phyloP scores from a whole-genome alignment of 1,284 basidiomycete species.

The Trichosporon ovoides region DNA sequence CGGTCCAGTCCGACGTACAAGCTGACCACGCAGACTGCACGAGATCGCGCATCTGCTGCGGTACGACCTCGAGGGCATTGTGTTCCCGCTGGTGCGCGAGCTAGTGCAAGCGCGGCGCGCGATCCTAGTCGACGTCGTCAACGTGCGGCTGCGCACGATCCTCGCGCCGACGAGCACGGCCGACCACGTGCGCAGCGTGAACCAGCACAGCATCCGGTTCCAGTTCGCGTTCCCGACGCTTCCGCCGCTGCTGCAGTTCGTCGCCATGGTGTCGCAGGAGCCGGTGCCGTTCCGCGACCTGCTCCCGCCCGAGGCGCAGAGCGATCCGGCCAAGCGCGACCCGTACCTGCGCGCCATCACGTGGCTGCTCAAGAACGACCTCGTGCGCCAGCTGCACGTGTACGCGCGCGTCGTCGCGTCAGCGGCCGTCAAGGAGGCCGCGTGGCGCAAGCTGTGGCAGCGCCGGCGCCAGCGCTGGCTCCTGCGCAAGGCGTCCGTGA shows the following conservation, averaged over 20 bases:
- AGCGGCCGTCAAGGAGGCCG: conserved; percentile 62
- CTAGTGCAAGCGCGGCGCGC: conserved; percentile 84
- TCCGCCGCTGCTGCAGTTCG: conserved; percentile 65
- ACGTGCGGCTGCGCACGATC: conserved; percentile 71
- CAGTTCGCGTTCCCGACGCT: conserved; percentile 61
- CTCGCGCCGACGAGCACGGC: conserved; percentile 70
- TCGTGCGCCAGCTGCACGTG: conserved; percentile 79
- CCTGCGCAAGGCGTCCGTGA: conserved; percentile 9
- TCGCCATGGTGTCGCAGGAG: conserved; percentile 65
- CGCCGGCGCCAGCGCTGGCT: conserved; percentile 37
- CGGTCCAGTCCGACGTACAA: too few species aligned
- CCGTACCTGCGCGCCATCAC: conserved; percentile 76
- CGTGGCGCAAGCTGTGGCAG: conserved; percentile 41
- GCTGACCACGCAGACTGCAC: conserved; percentile 57
- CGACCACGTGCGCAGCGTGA: conserved; percentile 56
- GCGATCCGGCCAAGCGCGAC: conserved; percentile 49
- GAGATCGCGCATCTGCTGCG: conserved; percentile 78
- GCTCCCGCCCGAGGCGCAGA: conserved; percentile 28
- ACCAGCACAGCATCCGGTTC: conserved; percentile 59
- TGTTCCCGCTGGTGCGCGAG: conserved; percentile 82
- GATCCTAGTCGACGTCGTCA: conserved; percentile 80
- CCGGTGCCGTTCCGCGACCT: conserved; percentile 58
- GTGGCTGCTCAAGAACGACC: conserved; percentile 84
- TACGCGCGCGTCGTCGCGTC: conserved; percentile 78
- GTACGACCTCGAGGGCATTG: conserved; percentile 77